Evolutionary conservation across 495 filamentous ascomycete species (phyloP).

Genomic region (Penicillium cataractarum): DNA sequence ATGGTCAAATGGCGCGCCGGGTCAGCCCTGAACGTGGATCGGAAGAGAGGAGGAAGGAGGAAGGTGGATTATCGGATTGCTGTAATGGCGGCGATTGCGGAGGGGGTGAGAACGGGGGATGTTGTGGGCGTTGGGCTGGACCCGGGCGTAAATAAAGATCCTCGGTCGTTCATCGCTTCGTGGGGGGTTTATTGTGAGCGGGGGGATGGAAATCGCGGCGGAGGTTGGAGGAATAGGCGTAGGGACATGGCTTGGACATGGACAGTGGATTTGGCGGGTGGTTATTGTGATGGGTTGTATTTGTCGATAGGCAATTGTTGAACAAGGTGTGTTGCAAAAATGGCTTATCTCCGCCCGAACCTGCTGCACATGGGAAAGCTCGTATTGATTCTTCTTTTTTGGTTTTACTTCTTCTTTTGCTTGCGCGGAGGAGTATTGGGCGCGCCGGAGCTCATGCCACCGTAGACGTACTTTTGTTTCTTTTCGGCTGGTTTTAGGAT

Average conservation of each 20-base stretch:
- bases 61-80: slow-evolving; percentile 10
- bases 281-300: slow-evolving; percentile 26
- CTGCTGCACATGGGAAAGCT: slow-evolving; percentile 85
- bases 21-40: slow-evolving; percentile 3
- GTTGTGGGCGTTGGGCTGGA: slow-evolving; percentile 12
- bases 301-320: slow-evolving; percentile 15
- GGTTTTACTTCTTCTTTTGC: slow-evolving; percentile 73
- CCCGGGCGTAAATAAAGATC: slow-evolving; percentile 29
- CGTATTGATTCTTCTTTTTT: slow-evolving; percentile 65
- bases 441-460: slow-evolving; percentile 83
- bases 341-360: slow-evolving; percentile 91
- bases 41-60: neutral
- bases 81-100: slow-evolving; percentile 21
- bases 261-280: slow-evolving; percentile 17
- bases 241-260: slow-evolving; percentile 6
- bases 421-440: slow-evolving; percentile 90
- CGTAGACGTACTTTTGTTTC: slow-evolving; percentile 99
- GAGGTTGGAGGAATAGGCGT: slow-evolving; percentile 24
- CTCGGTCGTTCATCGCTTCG: slow-evolving; percentile 40
- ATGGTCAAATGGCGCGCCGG: slow-evolving; percentile 21
- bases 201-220: slow-evolving; percentile 21
- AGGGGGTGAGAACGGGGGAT: slow-evolving; percentile 11
- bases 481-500: slow-evolving; percentile 99
- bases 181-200: slow-evolving; percentile 16
- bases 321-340: slow-evolving; percentile 19